A percentile compares a stretch with the other conserved stretches of the same genome.
Evolutionary conservation across 164 flowering plant genomes (phyloP).

Genomic region (Piper betle): DNA sequence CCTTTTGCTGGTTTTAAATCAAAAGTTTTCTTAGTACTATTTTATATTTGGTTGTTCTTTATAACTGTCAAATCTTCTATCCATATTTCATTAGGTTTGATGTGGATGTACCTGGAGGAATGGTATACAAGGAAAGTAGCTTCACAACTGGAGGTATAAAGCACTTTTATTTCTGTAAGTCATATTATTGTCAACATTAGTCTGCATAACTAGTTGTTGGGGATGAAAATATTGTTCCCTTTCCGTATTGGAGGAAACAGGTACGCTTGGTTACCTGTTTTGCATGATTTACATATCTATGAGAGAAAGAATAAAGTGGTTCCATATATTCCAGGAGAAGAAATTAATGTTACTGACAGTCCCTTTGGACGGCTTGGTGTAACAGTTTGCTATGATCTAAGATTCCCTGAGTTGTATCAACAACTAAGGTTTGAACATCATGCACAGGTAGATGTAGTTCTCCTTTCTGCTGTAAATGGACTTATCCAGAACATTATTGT

Average conservation of each 20-base stretch:
- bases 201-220: background rate
- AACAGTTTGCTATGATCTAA: constrained; percentile 91
- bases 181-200: background rate
- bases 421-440: constrained; percentile 64
- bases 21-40: no score
- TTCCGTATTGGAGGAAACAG: no score
- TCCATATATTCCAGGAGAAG: constrained; percentile 21
- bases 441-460: constrained; percentile 42
- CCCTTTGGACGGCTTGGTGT: constrained; percentile 42
- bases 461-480: background rate
- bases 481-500: no score
- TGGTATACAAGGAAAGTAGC: constrained; percentile 73
- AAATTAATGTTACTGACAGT: background rate
- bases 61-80: background rate
- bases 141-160: constrained; percentile 64
- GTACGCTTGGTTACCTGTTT: background rate
- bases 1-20: no score
- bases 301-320: background rate
- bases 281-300: background rate
- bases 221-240: background rate
- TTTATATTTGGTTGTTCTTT: no score
- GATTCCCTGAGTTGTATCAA: constrained; percentile 89
- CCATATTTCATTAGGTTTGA: constrained; percentile 47
- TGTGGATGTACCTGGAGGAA: constrained; percentile 91
- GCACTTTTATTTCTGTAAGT: background rate